Base-by-base conservation (phyloP, 805 yeast genomes). In the Yamadazyma tumulicola region DNA sequence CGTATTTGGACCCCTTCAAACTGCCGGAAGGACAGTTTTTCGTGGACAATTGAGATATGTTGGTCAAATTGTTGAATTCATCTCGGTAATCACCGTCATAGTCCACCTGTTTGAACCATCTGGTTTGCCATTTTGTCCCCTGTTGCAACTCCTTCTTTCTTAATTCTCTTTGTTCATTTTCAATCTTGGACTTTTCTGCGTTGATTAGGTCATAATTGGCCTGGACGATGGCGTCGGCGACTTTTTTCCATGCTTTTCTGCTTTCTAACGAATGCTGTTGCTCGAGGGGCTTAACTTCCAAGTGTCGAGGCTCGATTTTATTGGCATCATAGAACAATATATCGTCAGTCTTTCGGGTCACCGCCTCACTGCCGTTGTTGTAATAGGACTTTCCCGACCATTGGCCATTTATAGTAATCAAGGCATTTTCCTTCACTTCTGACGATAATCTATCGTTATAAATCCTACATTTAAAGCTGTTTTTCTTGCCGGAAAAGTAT, bases 401-500 rank as follows among this genome's bases (percentile, higher is more conserved):
- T 67, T 88, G 97, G 30, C 98, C 98, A 30, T 69, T 51, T 41
- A 93, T 80, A 11, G 95, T 84, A 62, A 75, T 85, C 37, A 87
- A 61, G 1, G 94, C 85, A 40, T 78, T 76, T 21, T 73, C 76
- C 45, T 74, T 75, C 36, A 66, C 54, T 9, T 70, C 61, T 21
- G 73, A 67, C n/a, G 73, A 65, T 18, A 63, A 60, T 33, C 59
- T 51, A 52, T 74, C 75, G 48, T 72, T 74, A 56, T 56, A 84
- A 41, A 93, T 71, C 53, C 91, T 75, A 17, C 95, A 95, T 64
- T 89, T 93, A 67, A 83, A 87, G 12, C 88, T 64, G 65, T 93
- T 89, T 69, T 89, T 91, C 71, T 89, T 91, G 50, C 98, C 98
- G 14, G 87, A 75, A 55, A 93, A 87, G 66, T 88, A 93, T 20